Evolutionary conservation across 345 rosid genomes (phyloP), one percentile per base, ranked within the genome.

Genomic region (Turnera subulata): DNA sequence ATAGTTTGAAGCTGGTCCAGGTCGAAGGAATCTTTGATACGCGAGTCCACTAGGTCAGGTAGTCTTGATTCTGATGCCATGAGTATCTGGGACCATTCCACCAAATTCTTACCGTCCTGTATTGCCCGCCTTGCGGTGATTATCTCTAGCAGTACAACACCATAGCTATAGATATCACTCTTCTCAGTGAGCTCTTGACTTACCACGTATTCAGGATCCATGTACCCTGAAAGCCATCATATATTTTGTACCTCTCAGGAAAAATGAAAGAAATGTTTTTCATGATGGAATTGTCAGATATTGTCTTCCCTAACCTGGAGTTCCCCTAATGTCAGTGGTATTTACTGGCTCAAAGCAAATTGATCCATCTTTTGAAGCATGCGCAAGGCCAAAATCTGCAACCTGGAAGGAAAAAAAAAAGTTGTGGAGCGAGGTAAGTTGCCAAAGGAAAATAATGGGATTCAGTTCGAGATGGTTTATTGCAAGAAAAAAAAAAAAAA

Each of bases 301-400:
- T 22, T 64, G 66, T 56, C 24, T 26, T 56, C 39, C 19, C 80
- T 58, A 24, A 88, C 98, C 98, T 82, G 99, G 99, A 72, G 99
- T 93, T 72, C 99, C 97, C n/a, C 89, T 76, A 56, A 89, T 78
- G 73, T 86, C 88, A 8, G 91, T n/a, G n/a, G n/a, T 89, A 58
- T 84, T 84, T 47, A 86, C 81, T 14, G 94, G 97, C 63, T 89
- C 99, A 39, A 89, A 92, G 77, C 80, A 76, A 64, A 92, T 69
- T 42, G 98, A 92, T 48, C 95, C 89, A 66, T 84, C 86, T 71
- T 84, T 92, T 37, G 97, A 84, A 76, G 97, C 85, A 78, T 85
- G 89, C 20, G 83, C 89, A 51, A 86, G 96, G 55, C 99, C 99
- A 56, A 92, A 92, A 85, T 92, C 99, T 38, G 99, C 96, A 79